Base-by-base conservation (phyloP, 2,329 filamentous ascomycete genomes). In the Colletotrichum noveboracense region DNA sequence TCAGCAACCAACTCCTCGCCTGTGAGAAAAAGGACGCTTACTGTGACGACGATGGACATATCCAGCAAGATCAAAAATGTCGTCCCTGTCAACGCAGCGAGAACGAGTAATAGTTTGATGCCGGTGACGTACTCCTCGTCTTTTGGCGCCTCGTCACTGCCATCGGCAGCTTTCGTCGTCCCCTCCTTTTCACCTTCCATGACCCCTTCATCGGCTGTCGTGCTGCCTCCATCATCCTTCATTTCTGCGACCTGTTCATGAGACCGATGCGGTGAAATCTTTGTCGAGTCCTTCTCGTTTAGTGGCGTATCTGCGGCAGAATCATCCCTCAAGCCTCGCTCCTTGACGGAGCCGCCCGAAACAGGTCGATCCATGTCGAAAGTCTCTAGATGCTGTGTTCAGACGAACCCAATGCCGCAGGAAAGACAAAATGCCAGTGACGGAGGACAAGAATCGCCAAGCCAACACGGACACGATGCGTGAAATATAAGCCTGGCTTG, bases 31-130 rank as follows among this genome's bases (percentile, higher is more conserved):
- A 28, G 30, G 6, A 5, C 2, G 14, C 81, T 69, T 76, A 87
- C 89, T 6, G 90, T 91, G 10, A 86, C 83, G 69, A 91, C 84
- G 66, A 91, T 90, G 2, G 89, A 89, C 48, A 85, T 87, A 71
- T 91, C 90, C 6, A 91, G 77, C 76, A 90, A 78, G 81, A 89
- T 86, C 21, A 89, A 77, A 74, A 90, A 90, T 16, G 84, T 83
- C 9, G 84, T 85, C 5, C 87, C 76, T 0, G 86, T 87, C 16
- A 89, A 79, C 3, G 82, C 81, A 21, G 76, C 76, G 74, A 87
- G 83, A 62, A 84, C 80, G 30, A 84, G 80, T 66, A 81, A 78
- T 34, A 86, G 79, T 65, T 82, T 84, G 12, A 79, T 71, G 58
- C 84, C 83, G 6, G 80, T 80, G 28, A 84, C 79, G 70, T 82